Evolutionary conservation across 768 basidiomycete genomes (phyloP).

Genomic region (Trametes punicea): DNA sequence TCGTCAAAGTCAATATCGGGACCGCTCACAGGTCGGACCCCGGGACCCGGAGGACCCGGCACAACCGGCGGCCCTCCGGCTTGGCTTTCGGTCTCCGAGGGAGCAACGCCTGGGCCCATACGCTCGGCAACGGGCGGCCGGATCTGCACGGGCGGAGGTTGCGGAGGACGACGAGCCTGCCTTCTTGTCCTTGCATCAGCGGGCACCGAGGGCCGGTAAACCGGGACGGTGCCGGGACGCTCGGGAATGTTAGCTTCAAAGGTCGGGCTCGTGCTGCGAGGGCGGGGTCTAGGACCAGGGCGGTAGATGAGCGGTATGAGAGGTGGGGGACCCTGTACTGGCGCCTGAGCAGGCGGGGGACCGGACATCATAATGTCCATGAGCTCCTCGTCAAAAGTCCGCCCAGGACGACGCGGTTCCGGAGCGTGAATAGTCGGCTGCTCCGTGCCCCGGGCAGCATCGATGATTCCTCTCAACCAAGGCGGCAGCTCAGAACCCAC

Average conservation of each 20-base stretch:
- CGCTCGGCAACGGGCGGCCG: neutral
- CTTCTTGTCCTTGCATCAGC: neutral
- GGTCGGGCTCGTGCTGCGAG: slow-evolving; percentile 42
- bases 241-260: slow-evolving; percentile 28
- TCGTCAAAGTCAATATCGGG: slow-evolving; percentile 14
- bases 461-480: neutral
- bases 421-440: slow-evolving; percentile 43
- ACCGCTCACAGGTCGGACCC: slow-evolving; percentile 6
- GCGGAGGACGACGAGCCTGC: neutral
- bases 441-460: slow-evolving; percentile 25
- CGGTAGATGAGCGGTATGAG: slow-evolving; percentile 55
- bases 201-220: slow-evolving; percentile 4
- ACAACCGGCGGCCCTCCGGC: neutral
- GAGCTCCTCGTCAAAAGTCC: slow-evolving; percentile 56
- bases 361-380: slow-evolving; percentile 56
- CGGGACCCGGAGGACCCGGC: neutral
- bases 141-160: neutral
- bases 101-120: neutral
- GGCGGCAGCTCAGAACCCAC: slow-evolving; percentile 29
- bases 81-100: slow-evolving; percentile 12
- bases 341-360: slow-evolving; percentile 36
- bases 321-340: slow-evolving; percentile 47
- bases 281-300: slow-evolving; percentile 40
- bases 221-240: slow-evolving; percentile 27
- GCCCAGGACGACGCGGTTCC: slow-evolving; percentile 40